These are phyloP conservation scores for Alternaria hordeiaustralica DNA, from an alignment of 2,329 filamentous ascomycete species.

Conservation along the genomic window DNA sequence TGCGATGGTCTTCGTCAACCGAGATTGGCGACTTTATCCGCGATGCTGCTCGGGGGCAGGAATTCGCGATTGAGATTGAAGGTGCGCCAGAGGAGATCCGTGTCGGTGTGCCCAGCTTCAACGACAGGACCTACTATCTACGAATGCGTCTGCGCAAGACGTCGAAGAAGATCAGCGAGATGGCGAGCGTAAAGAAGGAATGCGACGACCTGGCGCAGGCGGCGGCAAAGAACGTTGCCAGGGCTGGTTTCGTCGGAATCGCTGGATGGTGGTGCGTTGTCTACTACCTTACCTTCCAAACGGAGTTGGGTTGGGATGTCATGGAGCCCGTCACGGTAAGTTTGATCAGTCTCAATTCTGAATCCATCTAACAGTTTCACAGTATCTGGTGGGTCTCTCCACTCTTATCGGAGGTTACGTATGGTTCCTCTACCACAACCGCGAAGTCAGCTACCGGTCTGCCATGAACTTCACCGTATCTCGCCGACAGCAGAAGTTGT, in stretches of 20 bases:
- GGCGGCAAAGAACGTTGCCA: slow-evolving; percentile 78
- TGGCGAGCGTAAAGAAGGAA: slow-evolving; percentile 78
- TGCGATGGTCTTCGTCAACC: slow-evolving; percentile 86
- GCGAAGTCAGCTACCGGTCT: slow-evolving; percentile 84
- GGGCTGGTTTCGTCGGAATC: slow-evolving; percentile 77
- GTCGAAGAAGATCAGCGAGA: slow-evolving; percentile 69
- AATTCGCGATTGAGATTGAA: slow-evolving; percentile 85
- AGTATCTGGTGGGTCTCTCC: slow-evolving; percentile 81
- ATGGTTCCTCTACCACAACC: slow-evolving; percentile 93
- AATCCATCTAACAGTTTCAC: neutral
- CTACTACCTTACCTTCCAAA: slow-evolving; percentile 71
- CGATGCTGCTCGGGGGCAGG: slow-evolving; percentile 81
- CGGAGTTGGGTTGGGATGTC: slow-evolving; percentile 84
- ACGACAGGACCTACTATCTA: slow-evolving; percentile 88
- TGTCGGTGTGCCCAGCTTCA: slow-evolving; percentile 84
- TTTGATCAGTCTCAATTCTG: neutral
- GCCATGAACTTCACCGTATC: slow-evolving; percentile 88
- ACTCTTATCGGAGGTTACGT: slow-evolving; percentile 89
- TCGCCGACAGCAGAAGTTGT: slow-evolving; percentile 76
- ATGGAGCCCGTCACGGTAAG: slow-evolving; percentile 81
- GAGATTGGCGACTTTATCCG: slow-evolving; percentile 95
- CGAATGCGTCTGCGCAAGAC: slow-evolving; percentile 77
- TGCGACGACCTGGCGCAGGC: slow-evolving; percentile 80
- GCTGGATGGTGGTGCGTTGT: slow-evolving; percentile 82
- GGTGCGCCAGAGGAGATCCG: slow-evolving; percentile 71